Base-by-base conservation (phyloP, 2,329 filamentous ascomycete genomes). In the Myotisia sp. region DNA sequence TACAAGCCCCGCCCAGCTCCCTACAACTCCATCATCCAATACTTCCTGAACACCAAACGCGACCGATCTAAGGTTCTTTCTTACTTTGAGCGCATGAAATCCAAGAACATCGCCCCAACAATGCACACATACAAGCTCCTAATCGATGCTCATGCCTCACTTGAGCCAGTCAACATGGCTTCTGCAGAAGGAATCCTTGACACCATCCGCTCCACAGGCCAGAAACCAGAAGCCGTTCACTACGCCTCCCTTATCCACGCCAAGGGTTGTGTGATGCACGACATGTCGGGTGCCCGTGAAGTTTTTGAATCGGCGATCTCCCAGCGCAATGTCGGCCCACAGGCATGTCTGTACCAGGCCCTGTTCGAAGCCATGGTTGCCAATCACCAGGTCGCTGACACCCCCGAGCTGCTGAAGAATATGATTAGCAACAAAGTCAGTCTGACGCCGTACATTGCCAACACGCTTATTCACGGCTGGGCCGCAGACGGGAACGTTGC, bases 21-120 rank as follows among this genome's bases (percentile, higher is more conserved):
- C 1, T 98, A 98, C 69, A 94, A 98, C 67, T 92, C 84, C 60
- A 81, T 98, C 76, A 98, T 98, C 75, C 90, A 98, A 56, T 95
- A 93, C 64, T 98, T 95, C 72, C 68, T 95, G 46, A 92, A 83
- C 37, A 95, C 87, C 36, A 95, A 95, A 72, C 83, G 85, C 34
- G 87, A 98, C 58, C 87, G 90, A 62, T 64, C 69, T 56, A 95
- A 95, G 73, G 87, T 94, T 4, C 69, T 98, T 16, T 70, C 77
- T 20, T 98, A 95, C 68, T 95, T 92, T 54, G 79, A 92, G 58
- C 82, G 87, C 42, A 95, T 98, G 90, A 75, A 79, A 54, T 69
- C 74, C 14, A 82, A 79, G 63, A 75, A 77, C 37, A 98, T 98
- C 52, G 67, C 80, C 40, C 87, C 90, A 2, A 95, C 90, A 1